Evolutionary conservation across 768 basidiomycete species (phyloP).

Genomic region (Mycena metata): DNA sequence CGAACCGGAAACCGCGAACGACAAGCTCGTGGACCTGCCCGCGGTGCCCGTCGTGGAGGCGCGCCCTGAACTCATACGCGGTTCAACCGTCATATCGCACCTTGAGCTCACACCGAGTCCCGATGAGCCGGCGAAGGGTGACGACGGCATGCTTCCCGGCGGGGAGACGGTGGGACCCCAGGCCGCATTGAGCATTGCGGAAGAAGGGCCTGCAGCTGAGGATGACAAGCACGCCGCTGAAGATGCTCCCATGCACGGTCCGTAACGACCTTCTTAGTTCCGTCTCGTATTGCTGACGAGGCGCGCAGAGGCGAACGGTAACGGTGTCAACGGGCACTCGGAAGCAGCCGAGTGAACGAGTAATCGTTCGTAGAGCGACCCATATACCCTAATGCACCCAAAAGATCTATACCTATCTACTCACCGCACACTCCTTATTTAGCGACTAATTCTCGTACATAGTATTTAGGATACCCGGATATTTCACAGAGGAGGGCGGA

Average conservation of each 20-base stretch:
- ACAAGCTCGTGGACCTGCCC: slow-evolving; percentile 28
- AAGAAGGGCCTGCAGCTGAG: slow-evolving; percentile 2
- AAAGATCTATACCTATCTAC: slow-evolving; percentile 33
- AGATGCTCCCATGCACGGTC: slow-evolving; percentile 25
- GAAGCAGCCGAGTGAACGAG: slow-evolving; percentile 14
- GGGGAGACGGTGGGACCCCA: slow-evolving; percentile 41
- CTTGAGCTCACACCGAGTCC: slow-evolving; percentile 30
- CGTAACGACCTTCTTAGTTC: background rate
- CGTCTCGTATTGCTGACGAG: background rate
- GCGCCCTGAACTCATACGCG: slow-evolving; percentile 29
- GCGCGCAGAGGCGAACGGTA: slow-evolving; percentile 24
- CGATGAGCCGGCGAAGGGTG: slow-evolving; percentile 1
- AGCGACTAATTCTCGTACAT: slow-evolving; percentile 8
- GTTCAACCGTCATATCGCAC: slow-evolving; percentile 32
- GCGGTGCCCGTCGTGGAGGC: slow-evolving; percentile 40
- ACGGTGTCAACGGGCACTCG: slow-evolving; percentile 19
- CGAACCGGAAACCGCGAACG: slow-evolving; percentile 28
- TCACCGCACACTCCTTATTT: background rate
- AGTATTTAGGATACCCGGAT: slow-evolving; percentile 30
- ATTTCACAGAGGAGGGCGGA: background rate
- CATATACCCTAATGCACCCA: slow-evolving; percentile 25
- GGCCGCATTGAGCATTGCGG: slow-evolving; percentile 29
- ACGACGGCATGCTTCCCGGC: slow-evolving; percentile 36
- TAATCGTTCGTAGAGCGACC: background rate
- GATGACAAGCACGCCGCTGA: slow-evolving; percentile 21